These are phyloP conservation scores for Pythium guiyangense DNA, from an alignment of 352 stramenopile species.

Conservation along the genomic window DNA sequence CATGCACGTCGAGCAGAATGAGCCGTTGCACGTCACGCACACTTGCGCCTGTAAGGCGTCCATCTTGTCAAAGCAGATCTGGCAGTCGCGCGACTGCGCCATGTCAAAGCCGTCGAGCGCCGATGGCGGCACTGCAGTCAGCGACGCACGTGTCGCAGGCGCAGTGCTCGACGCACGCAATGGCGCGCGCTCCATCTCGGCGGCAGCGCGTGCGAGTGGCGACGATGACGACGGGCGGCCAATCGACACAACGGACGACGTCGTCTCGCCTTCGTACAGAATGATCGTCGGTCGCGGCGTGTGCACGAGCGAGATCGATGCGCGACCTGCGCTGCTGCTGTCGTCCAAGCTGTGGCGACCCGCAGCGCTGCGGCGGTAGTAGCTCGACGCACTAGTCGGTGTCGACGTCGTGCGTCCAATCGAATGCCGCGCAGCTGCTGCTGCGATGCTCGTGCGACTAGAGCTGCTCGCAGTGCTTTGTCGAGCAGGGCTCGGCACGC, in stretches of 20 bases:
- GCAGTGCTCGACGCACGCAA: background rate
- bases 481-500: conserved; percentile 10
- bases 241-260: background rate
- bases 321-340: background rate
- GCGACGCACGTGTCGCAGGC: background rate
- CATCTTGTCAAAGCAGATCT: conserved; percentile 74
- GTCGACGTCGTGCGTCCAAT: no score
- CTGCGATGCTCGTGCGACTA: background rate
- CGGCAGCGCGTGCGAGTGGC: background rate
- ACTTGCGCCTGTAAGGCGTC: conserved; percentile 37
- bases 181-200: background rate
- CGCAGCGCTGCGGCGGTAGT: background rate
- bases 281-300: conserved; percentile 10
- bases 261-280: conserved; percentile 5
- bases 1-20: conserved; percentile 60
- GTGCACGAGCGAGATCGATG: conserved; percentile 7
- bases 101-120: conserved; percentile 22
- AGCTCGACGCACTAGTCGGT: no score
- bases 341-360: background rate
- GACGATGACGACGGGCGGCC: background rate
- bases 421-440: background rate
- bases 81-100: conserved; percentile 34
- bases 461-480: conserved; percentile 1
- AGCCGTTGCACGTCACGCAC: conserved; percentile 34
- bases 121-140: background rate